Conservation (phyloP, 2,329 filamentous ascomycete species). For the Coniella vitis region DNA sequence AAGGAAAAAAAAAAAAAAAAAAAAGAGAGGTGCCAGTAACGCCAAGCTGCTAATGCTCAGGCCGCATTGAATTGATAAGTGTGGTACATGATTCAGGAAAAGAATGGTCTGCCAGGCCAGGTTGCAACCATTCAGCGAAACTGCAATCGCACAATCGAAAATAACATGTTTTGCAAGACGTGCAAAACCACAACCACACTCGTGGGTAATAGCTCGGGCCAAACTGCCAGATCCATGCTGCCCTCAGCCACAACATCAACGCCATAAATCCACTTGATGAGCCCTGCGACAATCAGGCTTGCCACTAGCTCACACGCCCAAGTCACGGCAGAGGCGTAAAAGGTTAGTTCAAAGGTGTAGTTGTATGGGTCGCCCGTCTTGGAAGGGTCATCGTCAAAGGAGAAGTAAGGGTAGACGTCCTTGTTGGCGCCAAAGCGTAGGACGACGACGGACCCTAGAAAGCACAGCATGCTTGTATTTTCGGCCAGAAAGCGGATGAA, state of each 20-base stretch:
- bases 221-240: constrained; percentile 56
- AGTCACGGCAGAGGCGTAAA: constrained; percentile 56
- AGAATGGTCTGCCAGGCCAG: too few species aligned
- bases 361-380: constrained; percentile 32
- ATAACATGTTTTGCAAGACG: constrained; percentile 66
- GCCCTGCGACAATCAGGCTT: constrained; percentile 50
- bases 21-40: too few species aligned
- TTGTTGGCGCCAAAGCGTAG: constrained; percentile 62
- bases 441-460: constrained; percentile 58
- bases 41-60: too few species aligned
- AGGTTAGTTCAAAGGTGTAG: constrained; percentile 58
- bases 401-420: constrained; percentile 63
- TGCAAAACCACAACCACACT: constrained; percentile 60
- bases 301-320: constrained; percentile 62
- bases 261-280: constrained; percentile 52
- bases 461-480: constrained; percentile 62
- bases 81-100: too few species aligned
- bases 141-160: constrained; percentile 59
- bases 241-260: constrained; percentile 60
- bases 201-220: constrained; percentile 61
- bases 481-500: constrained; percentile 62
- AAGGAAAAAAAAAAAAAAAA: too few species aligned
- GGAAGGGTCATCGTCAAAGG: constrained; percentile 46
- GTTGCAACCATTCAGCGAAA: too few species aligned
- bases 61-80: too few species aligned